Base-by-base conservation (phyloP, 73 alveolate genomes). In the Symbiodinium pilosum region DNA sequence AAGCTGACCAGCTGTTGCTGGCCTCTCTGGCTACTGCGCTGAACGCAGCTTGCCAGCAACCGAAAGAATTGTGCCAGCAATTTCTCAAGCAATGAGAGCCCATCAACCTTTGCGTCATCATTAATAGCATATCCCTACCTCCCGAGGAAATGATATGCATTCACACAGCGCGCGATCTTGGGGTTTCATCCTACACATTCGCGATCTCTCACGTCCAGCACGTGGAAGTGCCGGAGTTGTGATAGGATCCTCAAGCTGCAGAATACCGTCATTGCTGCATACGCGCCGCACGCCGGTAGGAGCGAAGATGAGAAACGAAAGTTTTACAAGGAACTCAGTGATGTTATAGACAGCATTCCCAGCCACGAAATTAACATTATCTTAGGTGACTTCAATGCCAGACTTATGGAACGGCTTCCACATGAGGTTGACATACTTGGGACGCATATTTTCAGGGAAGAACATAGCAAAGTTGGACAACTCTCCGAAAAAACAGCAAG, bases 1-100 rank as follows among this genome's bases (percentile, higher is more conserved):
- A 91, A 5, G 96, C 96, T 4, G 96, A 91, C 36, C 96, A 88
- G 26, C 86, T 88, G 51, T 71, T 88, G 32, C 95, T 56, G 95
- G 86, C 95, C 30, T 88, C 95, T 51, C 24, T 88, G 87, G 95
- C 73, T 28, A 59, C 95, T 8, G 94, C 94, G 83, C 95, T 88
- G 38, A 64, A 88, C 44, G 87, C 69, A 21, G 3, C 47, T 83
- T 28, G 64, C 54, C 54, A 3, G 36, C 16, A 24, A 16, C 85
- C 39, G 42, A 26, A 54, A 30, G 28, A 54, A 26, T 54, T 54
- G n/a, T n/a, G n/a, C n/a, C n/a, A n/a, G 59, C 59, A 47, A 9
- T 47, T 47, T 47, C 14, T 47, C 59, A 9, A 6, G 6, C 59
- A 47, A 14, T 47, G 59, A 47, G 59, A 47, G 59, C 59, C 14